A percentile compares a stretch with the other conserved stretches of the same genome.
phyloP scores from a whole-genome alignment of 2,329 filamentous ascomycete species.

The Emergomyces africanus region DNA sequence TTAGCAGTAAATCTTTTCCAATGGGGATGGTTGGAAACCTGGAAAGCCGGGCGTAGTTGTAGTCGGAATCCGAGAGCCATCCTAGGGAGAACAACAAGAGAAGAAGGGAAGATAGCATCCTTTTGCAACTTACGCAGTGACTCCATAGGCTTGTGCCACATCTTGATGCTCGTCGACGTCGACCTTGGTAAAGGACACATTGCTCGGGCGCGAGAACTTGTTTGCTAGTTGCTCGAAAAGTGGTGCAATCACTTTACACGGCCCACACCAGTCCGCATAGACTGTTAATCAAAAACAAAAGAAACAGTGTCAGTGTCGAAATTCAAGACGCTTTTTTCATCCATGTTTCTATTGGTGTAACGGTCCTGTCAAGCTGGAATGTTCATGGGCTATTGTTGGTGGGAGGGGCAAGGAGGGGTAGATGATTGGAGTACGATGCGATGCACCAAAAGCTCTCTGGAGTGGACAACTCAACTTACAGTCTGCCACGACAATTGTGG shows the following conservation, averaged over 20 bases:
- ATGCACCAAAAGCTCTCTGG: no score
- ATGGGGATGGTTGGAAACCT: neutral
- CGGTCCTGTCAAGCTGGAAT: neutral
- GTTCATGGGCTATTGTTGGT: neutral
- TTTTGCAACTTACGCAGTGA: conserved; percentile 45
- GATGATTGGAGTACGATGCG: neutral
- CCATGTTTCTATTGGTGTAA: neutral
- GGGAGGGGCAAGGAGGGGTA: conserved; percentile 1
- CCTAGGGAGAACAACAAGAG: neutral
- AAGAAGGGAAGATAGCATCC: neutral
- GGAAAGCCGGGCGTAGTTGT: neutral
- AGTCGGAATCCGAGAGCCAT: neutral
- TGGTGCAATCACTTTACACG: conserved; percentile 74
- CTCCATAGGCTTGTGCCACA: conserved; percentile 57
- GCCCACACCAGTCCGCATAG: conserved; percentile 75
- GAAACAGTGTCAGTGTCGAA: conserved; percentile 11
- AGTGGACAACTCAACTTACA: conserved; percentile 52
- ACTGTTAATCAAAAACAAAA: conserved; percentile 41
- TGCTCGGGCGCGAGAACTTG: conserved; percentile 55
- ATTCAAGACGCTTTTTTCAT: neutral
- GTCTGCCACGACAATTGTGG: conserved; percentile 72
- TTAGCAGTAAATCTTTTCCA: neutral
- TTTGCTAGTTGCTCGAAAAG: conserved; percentile 65
- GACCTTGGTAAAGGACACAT: conserved; percentile 76
- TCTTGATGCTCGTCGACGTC: conserved; percentile 67